These are phyloP conservation scores for Thalassiosira exigua DNA, from an alignment of 352 stramenopile genomes.

Conservation along the genomic window DNA sequence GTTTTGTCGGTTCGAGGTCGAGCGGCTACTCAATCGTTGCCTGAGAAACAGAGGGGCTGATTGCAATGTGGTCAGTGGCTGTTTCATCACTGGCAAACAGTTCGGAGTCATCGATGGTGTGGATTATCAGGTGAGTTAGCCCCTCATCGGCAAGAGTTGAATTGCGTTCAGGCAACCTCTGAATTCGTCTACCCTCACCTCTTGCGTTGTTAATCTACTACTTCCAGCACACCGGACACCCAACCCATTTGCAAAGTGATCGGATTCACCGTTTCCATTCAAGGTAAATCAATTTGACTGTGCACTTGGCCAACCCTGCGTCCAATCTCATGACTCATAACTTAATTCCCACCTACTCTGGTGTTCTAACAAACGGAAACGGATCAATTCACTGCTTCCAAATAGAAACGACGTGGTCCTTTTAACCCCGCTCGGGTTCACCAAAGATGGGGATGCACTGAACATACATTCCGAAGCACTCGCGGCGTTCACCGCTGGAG, in stretches of 20 bases:
- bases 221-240: conserved; percentile 88
- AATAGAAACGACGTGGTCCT: conserved; percentile 96
- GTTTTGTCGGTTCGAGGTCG: conserved; percentile 85
- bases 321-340: too few relatives aligned
- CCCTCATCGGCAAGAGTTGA: neutral
- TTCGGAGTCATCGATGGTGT: conserved; percentile 70
- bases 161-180: neutral
- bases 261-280: conserved; percentile 89
- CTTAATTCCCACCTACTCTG: too few relatives aligned
- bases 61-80: conserved; percentile 92
- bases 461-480: conserved; percentile 84
- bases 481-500: conserved; percentile 73
- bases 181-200: too few relatives aligned
- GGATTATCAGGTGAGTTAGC: conserved; percentile 62
- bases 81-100: conserved; percentile 91
- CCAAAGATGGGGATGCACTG: conserved; percentile 89
- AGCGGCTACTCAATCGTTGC: conserved; percentile 78
- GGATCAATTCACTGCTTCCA: too few relatives aligned
- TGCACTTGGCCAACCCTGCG: too few relatives aligned
- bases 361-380: too few relatives aligned
- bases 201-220: neutral
- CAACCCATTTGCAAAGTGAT: conserved; percentile 89
- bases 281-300: too few relatives aligned
- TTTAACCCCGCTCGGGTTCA: conserved; percentile 94
- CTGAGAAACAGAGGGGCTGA: conserved; percentile 68